Base-by-base conservation (phyloP, 257 asterid species). In the Solanum gracilifrons region DNA sequence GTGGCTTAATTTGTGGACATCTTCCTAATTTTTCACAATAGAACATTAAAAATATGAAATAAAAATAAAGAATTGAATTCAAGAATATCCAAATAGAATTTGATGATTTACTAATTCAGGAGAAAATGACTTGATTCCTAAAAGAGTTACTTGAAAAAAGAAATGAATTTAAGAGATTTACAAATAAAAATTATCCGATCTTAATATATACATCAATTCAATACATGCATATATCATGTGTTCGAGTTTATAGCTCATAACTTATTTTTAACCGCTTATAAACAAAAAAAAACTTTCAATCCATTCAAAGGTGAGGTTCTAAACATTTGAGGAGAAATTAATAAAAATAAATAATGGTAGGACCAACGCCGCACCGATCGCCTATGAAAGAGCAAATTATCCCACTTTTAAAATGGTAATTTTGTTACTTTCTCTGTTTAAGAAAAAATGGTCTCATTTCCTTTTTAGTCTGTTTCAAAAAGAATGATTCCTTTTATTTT, bases 121-220 rank as follows among this genome's bases (percentile, higher is more conserved):
- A 51, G n/a, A 51, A 51, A 51, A 51, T 18, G n/a, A 18, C n/a
- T 51, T 51, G 1, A 51, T 51, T 51, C 9, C 9, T 51, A 51
- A 51, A 18, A 16, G 4, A 51, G 9, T 7, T 18, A 51, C 9
- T 51, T 6, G n/a, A 0, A 51, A 0, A 51, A 51, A 51, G 9
- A 51, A 51, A 51, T 51, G 1, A 51, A 51, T 51, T 16, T 51
- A 4, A 51, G 0, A 51, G 0, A 51, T 51, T 0, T 16, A 1
- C 0, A 0, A 51, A 16, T 51, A 51, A 16, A 51, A 51, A 16
- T 6, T 46, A 46, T 46, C 0, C 6, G 58, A 0, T 0, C 18
- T 13, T 46, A 0, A 48, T 15, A 48, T 48, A 48, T 16, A 15
- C 2, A 13, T 4, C 21, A 13, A 48, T 16, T 51, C 21, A 51